These are phyloP conservation scores for Eimeria praecox DNA, from an alignment of 169 alveolate genomes.

Conservation along the genomic window DNA sequence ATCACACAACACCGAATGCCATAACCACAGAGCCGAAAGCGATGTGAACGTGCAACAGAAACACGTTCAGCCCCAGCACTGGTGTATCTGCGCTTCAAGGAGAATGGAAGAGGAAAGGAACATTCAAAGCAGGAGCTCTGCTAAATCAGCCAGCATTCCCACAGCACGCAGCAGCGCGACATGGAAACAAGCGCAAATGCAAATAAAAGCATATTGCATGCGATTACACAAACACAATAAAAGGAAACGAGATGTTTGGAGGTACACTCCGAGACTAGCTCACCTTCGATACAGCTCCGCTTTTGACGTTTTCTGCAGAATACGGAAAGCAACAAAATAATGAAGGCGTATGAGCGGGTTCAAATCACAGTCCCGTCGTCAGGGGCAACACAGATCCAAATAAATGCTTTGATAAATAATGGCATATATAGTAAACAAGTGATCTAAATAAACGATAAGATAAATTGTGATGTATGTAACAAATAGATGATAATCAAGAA, in stretches of 20 bases:
- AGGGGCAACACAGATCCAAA: too few relatives aligned
- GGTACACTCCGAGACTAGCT: not conserved
- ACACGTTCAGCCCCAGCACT: too few relatives aligned
- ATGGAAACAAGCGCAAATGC: not conserved
- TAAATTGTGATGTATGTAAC: too few relatives aligned
- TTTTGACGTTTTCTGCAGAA: constrained; percentile 71
- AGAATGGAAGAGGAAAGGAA: too few relatives aligned
- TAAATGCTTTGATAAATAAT: too few relatives aligned
- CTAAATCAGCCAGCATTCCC: too few relatives aligned
- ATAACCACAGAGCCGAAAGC: not conserved
- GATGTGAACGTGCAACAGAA: too few relatives aligned
- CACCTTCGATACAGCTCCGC: constrained; percentile 76
- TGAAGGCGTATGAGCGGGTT: not conserved
- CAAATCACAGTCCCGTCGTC: constrained; percentile 50
- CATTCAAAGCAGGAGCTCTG: not conserved
- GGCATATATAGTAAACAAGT: too few relatives aligned
- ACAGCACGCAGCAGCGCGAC: not conserved
- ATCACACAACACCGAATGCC: not conserved
- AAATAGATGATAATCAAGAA: too few relatives aligned
- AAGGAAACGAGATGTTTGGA: not conserved
- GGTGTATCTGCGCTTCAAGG: too few relatives aligned
- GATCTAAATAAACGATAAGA: too few relatives aligned
- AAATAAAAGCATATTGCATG: not conserved
- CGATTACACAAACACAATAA: not conserved
- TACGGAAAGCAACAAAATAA: not conserved